Evolutionary conservation across 2,329 filamentous ascomycete genomes (phyloP).

Genomic region (Chaetomiaceae sp.): DNA sequence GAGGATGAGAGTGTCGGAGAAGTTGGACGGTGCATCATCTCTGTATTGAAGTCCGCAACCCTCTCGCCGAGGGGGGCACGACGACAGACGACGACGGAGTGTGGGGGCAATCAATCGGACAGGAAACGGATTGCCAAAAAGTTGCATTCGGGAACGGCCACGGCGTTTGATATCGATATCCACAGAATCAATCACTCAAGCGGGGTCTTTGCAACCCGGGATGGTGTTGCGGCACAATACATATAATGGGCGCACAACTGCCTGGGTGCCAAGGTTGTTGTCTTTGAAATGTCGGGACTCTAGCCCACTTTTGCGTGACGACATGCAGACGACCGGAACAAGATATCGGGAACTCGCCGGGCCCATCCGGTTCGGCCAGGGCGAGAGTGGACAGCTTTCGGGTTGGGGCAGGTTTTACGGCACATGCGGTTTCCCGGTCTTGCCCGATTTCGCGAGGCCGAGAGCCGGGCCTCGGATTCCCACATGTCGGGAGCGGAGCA

Average conservation of each 20-base stretch:
- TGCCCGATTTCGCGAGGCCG: slow-evolving; percentile 19
- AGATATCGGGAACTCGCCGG: slow-evolving; percentile 4
- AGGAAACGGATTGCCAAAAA: slow-evolving; percentile 27
- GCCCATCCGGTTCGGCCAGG: background rate
- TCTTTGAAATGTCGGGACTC: background rate
- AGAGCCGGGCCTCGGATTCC: slow-evolving; percentile 22
- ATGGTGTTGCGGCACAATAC: slow-evolving; percentile 19
- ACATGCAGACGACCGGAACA: slow-evolving; percentile 7
- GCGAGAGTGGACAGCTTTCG: slow-evolving; percentile 9
- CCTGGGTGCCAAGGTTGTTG: slow-evolving; percentile 8
- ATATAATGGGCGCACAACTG: slow-evolving; percentile 13
- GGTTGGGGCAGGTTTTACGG: background rate
- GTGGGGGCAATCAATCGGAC: slow-evolving; percentile 23
- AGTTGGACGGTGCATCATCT: slow-evolving; percentile 18
- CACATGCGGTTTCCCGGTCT: slow-evolving; percentile 17
- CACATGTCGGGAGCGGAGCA: slow-evolving; percentile 10
- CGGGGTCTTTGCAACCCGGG: slow-evolving; percentile 16
- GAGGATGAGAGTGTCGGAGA: slow-evolving; percentile 4
- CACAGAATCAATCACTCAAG: slow-evolving; percentile 26
- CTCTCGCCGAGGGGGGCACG: slow-evolving; percentile 17
- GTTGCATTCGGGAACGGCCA: slow-evolving; percentile 28
- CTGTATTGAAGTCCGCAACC: slow-evolving; percentile 21
- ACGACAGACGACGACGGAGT: slow-evolving; percentile 15
- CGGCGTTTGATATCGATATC: slow-evolving; percentile 32
- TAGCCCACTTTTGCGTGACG: slow-evolving; percentile 10